phyloP scores from a whole-genome alignment of 305 asterid genomes.

The Ilex paraguariensis region DNA sequence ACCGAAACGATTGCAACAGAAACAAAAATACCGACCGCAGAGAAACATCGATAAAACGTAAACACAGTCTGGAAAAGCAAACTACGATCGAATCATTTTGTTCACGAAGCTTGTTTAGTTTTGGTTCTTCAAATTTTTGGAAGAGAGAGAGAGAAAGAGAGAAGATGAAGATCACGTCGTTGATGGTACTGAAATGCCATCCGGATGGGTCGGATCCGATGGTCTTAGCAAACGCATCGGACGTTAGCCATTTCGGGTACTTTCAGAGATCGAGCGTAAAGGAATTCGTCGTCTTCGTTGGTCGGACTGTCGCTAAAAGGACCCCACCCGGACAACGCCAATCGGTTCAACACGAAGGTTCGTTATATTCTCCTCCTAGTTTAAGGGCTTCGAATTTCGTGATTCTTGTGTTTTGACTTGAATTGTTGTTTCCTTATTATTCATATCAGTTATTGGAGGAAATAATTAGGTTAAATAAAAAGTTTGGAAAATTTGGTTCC shows the following conservation, averaged over 20 bases:
- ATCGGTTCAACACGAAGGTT: slow-evolving; percentile 97
- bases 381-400: not conserved
- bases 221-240: slow-evolving; percentile 68
- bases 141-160: slow-evolving; percentile 4
- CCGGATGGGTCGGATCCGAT: slow-evolving; percentile 81
- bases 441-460: too few species aligned
- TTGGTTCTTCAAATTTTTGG: not conserved
- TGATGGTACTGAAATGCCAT: slow-evolving; percentile 75
- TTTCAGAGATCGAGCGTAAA: slow-evolving; percentile 79
- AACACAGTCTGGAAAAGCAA: not conserved
- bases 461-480: too few species aligned
- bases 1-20: too few species aligned
- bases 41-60: too few species aligned
- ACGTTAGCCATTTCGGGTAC: slow-evolving; percentile 79
- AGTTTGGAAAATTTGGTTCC: too few species aligned
- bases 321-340: slow-evolving; percentile 84
- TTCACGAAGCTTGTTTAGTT: too few species aligned
- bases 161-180: slow-evolving; percentile 95
- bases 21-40: too few species aligned
- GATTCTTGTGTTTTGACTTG: too few species aligned
- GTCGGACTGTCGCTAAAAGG: slow-evolving; percentile 83
- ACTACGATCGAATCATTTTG: slow-evolving; percentile 2
- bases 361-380: not conserved
- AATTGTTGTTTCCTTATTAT: too few species aligned
- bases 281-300: slow-evolving; percentile 85